Evolutionary conservation across 2,329 filamentous ascomycete species (phyloP), one percentile per base, ranked within the genome.

Genomic region (Gnomoniopsis smithogilvyi): DNA sequence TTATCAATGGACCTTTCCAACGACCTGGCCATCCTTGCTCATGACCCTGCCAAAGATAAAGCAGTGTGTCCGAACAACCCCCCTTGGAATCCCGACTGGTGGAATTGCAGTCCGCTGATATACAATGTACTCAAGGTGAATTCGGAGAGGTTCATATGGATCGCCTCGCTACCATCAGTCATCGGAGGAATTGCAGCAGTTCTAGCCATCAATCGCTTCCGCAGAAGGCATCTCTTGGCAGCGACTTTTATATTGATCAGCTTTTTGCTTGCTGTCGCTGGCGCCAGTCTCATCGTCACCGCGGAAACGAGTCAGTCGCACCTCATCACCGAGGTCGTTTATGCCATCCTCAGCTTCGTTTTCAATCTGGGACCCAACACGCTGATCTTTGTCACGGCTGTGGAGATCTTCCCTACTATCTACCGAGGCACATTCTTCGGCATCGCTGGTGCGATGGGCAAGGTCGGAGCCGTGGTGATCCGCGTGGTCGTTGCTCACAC

Each of bases 361-460:
- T 69, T 67, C 58, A 70, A 70, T 50, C 58, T 68, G 17, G 69
- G 69, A 0, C 68, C 69, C 2, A 70, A 70, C 52, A 68, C 68
- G 6, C 53, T 71, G 1, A 69, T 65, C 17, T 71, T 72, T 52
- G 65, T 72, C 19, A 47, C 72, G 26, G 65, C 69, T 1, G 69
- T 66, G 24, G 70, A 73, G 60, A 64, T 71, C 15, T 72, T 68
- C 51, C 68, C 69, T 11, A 69, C 69, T 2, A 65, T 65, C 8
- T 68, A 66, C 52, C 65, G 70, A n/a, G 69, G 67, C 4, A 69
- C 68, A 2, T 68, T 68, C 49, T 69, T 70, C 51, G 70, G 70
- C 10, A 59, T 71, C 30, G 64, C 68, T 3, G 69, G 69, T 8
- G 69, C 68, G 6, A 54, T 61, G 1, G 70, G 70, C 1, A 72